Evolutionary conservation across 768 basidiomycete genomes (phyloP).

Genomic region (Boletus subparvulus): DNA sequence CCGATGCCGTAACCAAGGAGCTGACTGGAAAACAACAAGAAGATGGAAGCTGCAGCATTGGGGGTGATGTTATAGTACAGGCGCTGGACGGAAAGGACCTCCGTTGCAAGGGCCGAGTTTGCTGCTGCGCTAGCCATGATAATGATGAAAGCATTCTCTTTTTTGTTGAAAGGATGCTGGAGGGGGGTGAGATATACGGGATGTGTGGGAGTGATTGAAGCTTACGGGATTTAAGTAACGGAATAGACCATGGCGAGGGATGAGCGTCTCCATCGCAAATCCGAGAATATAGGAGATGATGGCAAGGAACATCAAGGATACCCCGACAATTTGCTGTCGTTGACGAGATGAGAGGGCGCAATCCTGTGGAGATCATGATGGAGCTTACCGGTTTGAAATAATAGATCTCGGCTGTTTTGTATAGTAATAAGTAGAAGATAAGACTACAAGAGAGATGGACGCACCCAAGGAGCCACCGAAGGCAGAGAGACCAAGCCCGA

Average conservation of each 20-base stretch:
- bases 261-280: conserved; percentile 42
- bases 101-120: conserved; percentile 52
- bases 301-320: conserved; percentile 55
- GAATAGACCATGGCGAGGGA: conserved; percentile 46
- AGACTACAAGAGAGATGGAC: background rate
- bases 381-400: conserved; percentile 54
- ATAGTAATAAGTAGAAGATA: background rate
- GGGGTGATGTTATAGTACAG: conserved; percentile 54
- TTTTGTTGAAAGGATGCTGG: conserved; percentile 60
- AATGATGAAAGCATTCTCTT: conserved; percentile 57
- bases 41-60: conserved; percentile 44
- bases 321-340: conserved; percentile 47
- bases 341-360: conserved; percentile 2
- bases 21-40: conserved; percentile 39
- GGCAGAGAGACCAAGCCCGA: conserved; percentile 53
- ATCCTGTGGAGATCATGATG: background rate
- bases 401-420: conserved; percentile 49
- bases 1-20: conserved; percentile 54
- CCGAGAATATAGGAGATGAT: conserved; percentile 53
- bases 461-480: conserved; percentile 51
- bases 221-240: conserved; percentile 51
- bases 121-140: conserved; percentile 58
- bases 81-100: conserved; percentile 53
- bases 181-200: background rate
- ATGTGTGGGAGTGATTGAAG: background rate